Evolutionary conservation across 345 rosid species (phyloP), one percentile per base, ranked within the genome.

Genomic region (Hibiscus tridactylites): DNA sequence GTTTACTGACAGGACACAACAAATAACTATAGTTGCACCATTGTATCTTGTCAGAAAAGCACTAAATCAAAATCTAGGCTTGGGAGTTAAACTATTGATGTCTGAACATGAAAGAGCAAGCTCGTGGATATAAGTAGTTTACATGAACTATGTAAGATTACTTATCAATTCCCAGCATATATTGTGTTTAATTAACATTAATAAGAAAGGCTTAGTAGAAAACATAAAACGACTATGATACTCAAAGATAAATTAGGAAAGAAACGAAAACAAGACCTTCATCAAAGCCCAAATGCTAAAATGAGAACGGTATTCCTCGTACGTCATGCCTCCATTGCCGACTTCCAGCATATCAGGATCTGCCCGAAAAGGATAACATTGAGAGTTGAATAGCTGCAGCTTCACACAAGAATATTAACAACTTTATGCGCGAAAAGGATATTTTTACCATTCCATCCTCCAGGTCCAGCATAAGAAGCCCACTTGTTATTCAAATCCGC

Each of bases 331-430:
- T 35, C 37, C 97, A 71, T 91, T 94, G 16, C 98, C 98, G 74
- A 94, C 97, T 85, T 94, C 98, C 79, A 91, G 68, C 98, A 94
- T 94, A 81, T 94, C 98, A 44, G 98, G 98, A 84, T 91, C 98
- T 94, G 83, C 63, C 33, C 64, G 56, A 46, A 67, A 17, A 74
- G 61, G 60, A 54, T 61, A 67, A 58, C 35, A 47, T 29, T 29
- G 68, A 42, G 16, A 47, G 33, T 1, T 58, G 9, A 13, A 42
- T 13, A 16, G 39, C 16, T 4, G 6, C 9, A 46, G 5, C 17
- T 26, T 8, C 37, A 28, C 15, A n/a, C 56, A 46, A 68, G 19
- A 8, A 61, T 24, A 29, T 72, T 39, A 57, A 57, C 52, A 70
- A 58, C n/a, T 29, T 39, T 3, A 16, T 26, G 37, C 1, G 5